Percentiles rank a stretch among this genome's conserved stretches.
Conservation (phyloP, 2,329 filamentous ascomycete genomes). For the Claviceps humidiphila region DNA sequence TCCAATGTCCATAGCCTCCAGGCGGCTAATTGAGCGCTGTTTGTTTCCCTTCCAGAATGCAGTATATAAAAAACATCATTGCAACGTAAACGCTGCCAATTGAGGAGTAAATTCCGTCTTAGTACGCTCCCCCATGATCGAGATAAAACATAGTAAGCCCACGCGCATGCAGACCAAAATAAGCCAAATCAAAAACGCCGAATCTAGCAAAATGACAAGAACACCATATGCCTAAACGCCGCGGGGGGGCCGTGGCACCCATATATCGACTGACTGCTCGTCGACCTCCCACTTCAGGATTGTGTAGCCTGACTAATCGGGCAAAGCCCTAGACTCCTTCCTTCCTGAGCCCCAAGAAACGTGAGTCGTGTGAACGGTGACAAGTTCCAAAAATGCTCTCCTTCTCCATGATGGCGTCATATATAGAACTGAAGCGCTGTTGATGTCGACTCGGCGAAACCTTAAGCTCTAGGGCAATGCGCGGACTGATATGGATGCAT, state of each 20-base stretch:
- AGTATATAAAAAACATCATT: background rate
- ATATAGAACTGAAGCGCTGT: too few relatives aligned
- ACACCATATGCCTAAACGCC: background rate
- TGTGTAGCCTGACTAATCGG: too few relatives aligned
- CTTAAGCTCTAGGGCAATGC: background rate
- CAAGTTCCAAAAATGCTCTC: too few relatives aligned
- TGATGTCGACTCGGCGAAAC: background rate
- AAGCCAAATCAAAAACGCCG: background rate
- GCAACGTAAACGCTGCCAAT: too few relatives aligned
- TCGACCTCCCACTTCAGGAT: too few relatives aligned
- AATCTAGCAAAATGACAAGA: background rate
- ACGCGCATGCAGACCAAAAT: background rate
- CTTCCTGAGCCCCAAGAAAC: too few relatives aligned
- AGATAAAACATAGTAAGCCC: background rate
- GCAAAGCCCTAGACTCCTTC: too few relatives aligned
- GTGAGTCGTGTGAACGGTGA: too few relatives aligned
- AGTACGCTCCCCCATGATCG: background rate
- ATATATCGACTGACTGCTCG: too few relatives aligned
- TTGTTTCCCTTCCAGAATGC: background rate
- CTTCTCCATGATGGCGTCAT: too few relatives aligned
- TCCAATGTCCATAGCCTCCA: background rate
- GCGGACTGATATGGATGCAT: background rate
- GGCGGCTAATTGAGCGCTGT: too few relatives aligned
- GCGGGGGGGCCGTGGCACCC: background rate
- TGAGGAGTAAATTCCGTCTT: background rate